These are phyloP conservation scores for Coemansia sp. DNA, from an alignment of 192 early-diverging fungal genomes.

Conservation along the genomic window DNA sequence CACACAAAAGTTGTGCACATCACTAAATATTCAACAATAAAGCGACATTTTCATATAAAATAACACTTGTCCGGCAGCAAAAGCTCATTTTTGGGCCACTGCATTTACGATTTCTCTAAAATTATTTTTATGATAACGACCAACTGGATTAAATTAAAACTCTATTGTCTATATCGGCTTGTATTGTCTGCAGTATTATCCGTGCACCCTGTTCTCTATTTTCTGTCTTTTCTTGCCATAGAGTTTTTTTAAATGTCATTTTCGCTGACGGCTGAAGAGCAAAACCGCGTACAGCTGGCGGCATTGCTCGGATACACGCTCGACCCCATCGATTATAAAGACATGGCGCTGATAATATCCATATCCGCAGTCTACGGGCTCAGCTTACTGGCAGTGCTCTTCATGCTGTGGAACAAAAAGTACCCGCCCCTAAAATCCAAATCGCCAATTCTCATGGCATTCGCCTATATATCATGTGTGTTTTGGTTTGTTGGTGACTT, in stretches of 20 bases:
- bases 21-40: neutral
- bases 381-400: slow-evolving; percentile 33
- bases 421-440: slow-evolving; percentile 53
- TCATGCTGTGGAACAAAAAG: slow-evolving; percentile 36
- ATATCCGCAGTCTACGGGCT: slow-evolving; percentile 33
- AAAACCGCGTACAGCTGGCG: slow-evolving; percentile 28
- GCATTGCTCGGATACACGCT: slow-evolving; percentile 28
- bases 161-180: neutral
- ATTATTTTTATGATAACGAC: neutral
- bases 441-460: slow-evolving; percentile 36
- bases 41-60: neutral
- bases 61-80: neutral
- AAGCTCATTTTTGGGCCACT: neutral
- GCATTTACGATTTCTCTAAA: neutral
- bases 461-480: slow-evolving; percentile 19
- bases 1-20: neutral
- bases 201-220: neutral
- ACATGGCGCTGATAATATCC: slow-evolving; percentile 30
- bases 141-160: neutral
- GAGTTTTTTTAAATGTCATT: slow-evolving; percentile 21
- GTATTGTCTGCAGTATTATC: slow-evolving; percentile 3
- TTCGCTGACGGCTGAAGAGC: slow-evolving; percentile 29
- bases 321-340: slow-evolving; percentile 33
- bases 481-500: slow-evolving; percentile 53
- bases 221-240: neutral